These are phyloP conservation scores for Suaeda aralocaspica DNA, from an alignment of 148 eudicot species.

Conservation along the genomic window DNA sequence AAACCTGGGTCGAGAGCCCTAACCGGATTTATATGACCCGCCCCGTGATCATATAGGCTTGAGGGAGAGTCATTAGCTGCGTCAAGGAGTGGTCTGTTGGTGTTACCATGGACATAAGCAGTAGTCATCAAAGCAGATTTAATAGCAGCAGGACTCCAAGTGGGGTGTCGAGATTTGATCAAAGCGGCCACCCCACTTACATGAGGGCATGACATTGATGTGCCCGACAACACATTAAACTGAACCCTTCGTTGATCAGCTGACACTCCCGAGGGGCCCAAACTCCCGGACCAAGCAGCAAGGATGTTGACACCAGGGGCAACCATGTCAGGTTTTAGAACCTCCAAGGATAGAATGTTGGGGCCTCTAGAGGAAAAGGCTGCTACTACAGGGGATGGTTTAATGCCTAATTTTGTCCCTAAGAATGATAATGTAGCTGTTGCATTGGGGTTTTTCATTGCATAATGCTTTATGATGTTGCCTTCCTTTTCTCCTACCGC, in stretches of 20 bases:
- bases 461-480: conserved; percentile 53
- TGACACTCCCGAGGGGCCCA: conserved; percentile 60
- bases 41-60: conserved; percentile 68
- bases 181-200: conserved; percentile 92
- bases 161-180: conserved; percentile 71
- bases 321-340: conserved; percentile 74
- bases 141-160: conserved; percentile 84
- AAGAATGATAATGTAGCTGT: conserved; percentile 55
- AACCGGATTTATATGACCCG: conserved; percentile 78
- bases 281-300: conserved; percentile 70
- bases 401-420: conserved; percentile 57
- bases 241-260: conserved; percentile 55
- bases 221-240: conserved; percentile 82
- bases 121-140: conserved; percentile 96
- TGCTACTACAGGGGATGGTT: conserved; percentile 79
- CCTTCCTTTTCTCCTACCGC: conserved; percentile 73
- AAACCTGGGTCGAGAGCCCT: conserved; percentile 81
- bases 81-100: conserved; percentile 39
- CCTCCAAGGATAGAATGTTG: conserved; percentile 59
- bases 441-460: conserved; percentile 35
- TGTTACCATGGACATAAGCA: conserved; percentile 65
- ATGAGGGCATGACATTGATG: conserved; percentile 96
- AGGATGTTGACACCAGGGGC: conserved; percentile 98
- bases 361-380: conserved; percentile 96
- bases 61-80: conserved; percentile 51